phyloP scores from a whole-genome alignment of 108 stramenopile species.

The Discostella stelligeroides region DNA sequence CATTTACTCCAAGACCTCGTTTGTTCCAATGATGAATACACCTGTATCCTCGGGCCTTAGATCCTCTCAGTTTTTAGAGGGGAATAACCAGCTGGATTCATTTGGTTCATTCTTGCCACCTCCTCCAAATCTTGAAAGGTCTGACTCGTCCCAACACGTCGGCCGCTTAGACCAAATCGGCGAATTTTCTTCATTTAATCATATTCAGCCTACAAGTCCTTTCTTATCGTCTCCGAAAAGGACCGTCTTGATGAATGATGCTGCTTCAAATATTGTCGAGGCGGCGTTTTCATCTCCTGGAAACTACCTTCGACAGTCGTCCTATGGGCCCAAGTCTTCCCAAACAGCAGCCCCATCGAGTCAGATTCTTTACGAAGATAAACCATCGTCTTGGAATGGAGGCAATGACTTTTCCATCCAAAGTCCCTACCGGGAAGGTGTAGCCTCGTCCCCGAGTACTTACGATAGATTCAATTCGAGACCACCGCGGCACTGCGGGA shows the following conservation, averaged over 20 bases:
- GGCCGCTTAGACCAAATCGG: slow-evolving; percentile 14
- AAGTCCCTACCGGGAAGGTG: slow-evolving; percentile 17
- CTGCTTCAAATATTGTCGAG: slow-evolving; percentile 29
- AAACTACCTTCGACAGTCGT: slow-evolving; percentile 23
- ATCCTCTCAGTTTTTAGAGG: slow-evolving; percentile 21
- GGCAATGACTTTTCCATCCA: slow-evolving; percentile 27
- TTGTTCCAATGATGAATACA: slow-evolving; percentile 16
- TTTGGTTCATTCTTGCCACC: slow-evolving; percentile 24
- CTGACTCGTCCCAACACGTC: slow-evolving; percentile 7
- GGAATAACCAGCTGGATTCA: slow-evolving; percentile 18
- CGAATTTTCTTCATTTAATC: slow-evolving; percentile 7
- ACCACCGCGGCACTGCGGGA: slow-evolving; percentile 43
- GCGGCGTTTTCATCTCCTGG: slow-evolving; percentile 45
- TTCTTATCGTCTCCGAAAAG: slow-evolving; percentile 16
- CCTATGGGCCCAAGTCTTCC: slow-evolving; percentile 35
- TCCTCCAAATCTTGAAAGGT: slow-evolving; percentile 33
- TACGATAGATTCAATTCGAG: slow-evolving; percentile 47
- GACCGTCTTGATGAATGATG: slow-evolving; percentile 15
- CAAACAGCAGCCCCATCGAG: slow-evolving; percentile 23
- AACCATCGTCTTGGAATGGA: slow-evolving; percentile 44
- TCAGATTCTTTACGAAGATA: slow-evolving; percentile 36
- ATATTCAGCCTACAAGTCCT: slow-evolving; percentile 18
- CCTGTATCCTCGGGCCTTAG: slow-evolving; percentile 12
- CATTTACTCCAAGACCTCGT: slow-evolving; percentile 5
- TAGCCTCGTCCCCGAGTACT: slow-evolving; percentile 18